A percentile compares a stretch with the other conserved stretches of the same genome.
Conservation (phyloP, 306 rosid genomes). For the Cucurbita pepo region DNA sequence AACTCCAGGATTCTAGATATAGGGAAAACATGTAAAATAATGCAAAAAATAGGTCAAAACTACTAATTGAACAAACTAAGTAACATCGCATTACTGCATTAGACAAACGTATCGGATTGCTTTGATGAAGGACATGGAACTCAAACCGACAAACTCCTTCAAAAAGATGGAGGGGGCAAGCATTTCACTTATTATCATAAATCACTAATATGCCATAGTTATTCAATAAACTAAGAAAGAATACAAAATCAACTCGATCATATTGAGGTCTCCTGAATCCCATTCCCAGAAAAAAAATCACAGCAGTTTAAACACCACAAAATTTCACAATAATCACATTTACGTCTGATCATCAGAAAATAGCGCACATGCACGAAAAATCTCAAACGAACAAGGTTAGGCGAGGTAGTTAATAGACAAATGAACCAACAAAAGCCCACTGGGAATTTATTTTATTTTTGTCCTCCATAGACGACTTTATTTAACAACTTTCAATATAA, state of each 20-base stretch:
- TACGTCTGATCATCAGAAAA: background rate
- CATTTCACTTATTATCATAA: background rate
- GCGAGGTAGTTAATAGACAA: background rate
- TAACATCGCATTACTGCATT: background rate
- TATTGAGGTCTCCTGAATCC: background rate
- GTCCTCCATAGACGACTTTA: background rate
- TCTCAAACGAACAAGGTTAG: background rate
- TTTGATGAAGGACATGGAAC: background rate
- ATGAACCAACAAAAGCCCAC: background rate
- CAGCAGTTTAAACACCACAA: background rate
- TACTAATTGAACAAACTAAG: background rate
- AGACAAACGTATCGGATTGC: background rate
- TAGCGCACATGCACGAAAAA: background rate
- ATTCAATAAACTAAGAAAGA: background rate
- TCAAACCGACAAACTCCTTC: background rate
- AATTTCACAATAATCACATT: background rate
- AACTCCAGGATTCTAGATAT: constrained; percentile 28
- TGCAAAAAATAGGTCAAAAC: background rate
- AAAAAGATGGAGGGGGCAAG: background rate
- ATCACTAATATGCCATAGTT: background rate
- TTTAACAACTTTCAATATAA: background rate
- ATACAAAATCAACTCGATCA: background rate
- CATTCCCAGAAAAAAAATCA: background rate
- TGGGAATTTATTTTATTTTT: background rate
- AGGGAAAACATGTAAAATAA: constrained; percentile 5